Conservation (phyloP, 2,329 filamentous ascomycete genomes). For the Chaetoscypha palmicola region DNA sequence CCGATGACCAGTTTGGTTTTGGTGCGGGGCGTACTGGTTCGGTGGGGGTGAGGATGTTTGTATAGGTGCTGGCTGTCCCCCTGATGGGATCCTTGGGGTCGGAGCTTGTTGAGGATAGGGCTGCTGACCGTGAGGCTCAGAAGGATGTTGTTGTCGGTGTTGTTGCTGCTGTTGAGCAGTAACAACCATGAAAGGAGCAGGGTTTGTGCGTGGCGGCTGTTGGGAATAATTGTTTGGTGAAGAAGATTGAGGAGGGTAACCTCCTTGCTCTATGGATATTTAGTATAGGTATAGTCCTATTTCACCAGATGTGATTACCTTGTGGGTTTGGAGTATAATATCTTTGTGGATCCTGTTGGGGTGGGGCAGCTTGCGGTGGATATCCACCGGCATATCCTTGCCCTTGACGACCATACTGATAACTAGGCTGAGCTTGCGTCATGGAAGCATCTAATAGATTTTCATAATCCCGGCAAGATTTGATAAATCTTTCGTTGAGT, state of each 20-base stretch:
- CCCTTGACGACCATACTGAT: constrained; percentile 55
- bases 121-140: constrained; percentile 31
- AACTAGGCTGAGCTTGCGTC: constrained; percentile 79
- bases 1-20: constrained; percentile 41
- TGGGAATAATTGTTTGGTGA: constrained; percentile 51
- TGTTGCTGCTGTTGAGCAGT: constrained; percentile 24
- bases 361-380: constrained; percentile 30
- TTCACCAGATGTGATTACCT: constrained; percentile 19
- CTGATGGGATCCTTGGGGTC: constrained; percentile 42
- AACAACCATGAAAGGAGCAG: constrained; percentile 60
- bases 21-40: constrained; percentile 40
- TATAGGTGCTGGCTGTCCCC: constrained; percentile 40
- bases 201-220: constrained; percentile 42
- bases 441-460: constrained; percentile 92
- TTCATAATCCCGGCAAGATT: constrained; percentile 94
- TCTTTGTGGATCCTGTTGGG: constrained; percentile 55
- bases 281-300: neutral
- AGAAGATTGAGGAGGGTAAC: constrained; percentile 42
- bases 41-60: constrained; percentile 46
- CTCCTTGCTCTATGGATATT: constrained; percentile 26
- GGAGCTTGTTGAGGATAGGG: constrained; percentile 47
- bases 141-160: constrained; percentile 27
- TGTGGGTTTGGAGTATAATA: constrained; percentile 58
- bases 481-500: constrained; percentile 99
- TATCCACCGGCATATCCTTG: constrained; percentile 35